Evolutionary conservation across 2,329 filamentous ascomycete genomes (phyloP), one percentile per base, ranked within the genome.

Genomic region (Cytospora leucostoma): DNA sequence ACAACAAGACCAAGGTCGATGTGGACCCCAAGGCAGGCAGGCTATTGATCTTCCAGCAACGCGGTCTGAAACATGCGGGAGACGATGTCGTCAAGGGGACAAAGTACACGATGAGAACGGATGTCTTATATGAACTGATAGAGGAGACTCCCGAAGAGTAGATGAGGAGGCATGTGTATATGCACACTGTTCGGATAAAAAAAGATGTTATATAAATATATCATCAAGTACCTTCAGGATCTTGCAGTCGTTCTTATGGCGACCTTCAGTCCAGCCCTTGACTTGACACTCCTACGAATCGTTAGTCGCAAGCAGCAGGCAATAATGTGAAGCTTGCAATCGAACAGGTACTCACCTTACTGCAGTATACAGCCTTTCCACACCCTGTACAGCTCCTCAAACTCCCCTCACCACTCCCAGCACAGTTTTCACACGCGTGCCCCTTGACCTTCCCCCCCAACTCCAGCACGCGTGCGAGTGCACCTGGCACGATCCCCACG

Each of bases 21-120:
- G 79, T 87, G 1, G 75, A 86, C 65, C 83, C 84, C 15, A 84
- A 81, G 67, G 77, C 79, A 0, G 85, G 85, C 1, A 77, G 84
- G n/a, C 82, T 87, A 2, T 73, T 88, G 40, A 80, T 88, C 55
- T 88, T 88, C 67, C 84, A 88, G 71, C 85, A 88, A 66, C 67
- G 69, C 1, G 67, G 75, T 2, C 71, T 87, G 10, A 72, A 76
- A 19, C 85, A 88, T 68, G 80, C 80, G 38, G 85, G 85, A 0
- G 82, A 83, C 61, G 74, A 78, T 27, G 85, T 88, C 0, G 67
- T 72, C 10, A 69, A 71, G 15, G 84, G 85, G 0, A 74, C 74
- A 4, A 88, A 88, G 75, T 86, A 83, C 68, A 84, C 65, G n/a
- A 65, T 65, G 65, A 56, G 65, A 40, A 58, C 65, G 27, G 65